Conservation (phyloP, 2,329 filamentous ascomycete species). For the Fusarium siculi region DNA sequence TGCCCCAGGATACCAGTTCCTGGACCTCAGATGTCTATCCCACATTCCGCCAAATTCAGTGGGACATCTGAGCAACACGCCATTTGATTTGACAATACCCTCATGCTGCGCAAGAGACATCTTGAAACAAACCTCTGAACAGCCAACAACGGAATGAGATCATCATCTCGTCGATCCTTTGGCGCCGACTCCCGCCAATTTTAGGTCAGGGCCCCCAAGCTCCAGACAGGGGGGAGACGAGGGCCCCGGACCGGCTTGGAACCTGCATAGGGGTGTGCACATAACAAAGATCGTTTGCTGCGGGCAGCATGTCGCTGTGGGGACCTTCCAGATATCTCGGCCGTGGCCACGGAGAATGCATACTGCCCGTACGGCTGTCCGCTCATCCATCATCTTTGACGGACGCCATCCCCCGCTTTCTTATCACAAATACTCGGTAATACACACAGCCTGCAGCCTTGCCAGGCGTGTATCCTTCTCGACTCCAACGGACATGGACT, state of each 20-base stretch:
- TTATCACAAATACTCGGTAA: conserved; percentile 35
- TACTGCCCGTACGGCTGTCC: conserved; percentile 26
- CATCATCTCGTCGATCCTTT: conserved; percentile 46
- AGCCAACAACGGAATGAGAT: conserved; percentile 45
- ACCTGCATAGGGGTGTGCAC: conserved; percentile 30
- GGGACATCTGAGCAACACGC: conserved; percentile 17
- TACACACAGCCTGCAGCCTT: conserved; percentile 42
- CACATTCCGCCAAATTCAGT: conserved; percentile 36
- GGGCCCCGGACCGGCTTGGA: conserved; percentile 12
- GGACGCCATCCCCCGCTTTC: conserved; percentile 38
- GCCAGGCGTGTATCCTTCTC: conserved; percentile 26
- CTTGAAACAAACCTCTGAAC: conserved; percentile 46
- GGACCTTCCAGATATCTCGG: conserved; percentile 39
- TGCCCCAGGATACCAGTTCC: conserved; percentile 28
- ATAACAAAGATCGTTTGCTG: conserved; percentile 23
- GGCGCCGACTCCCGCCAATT: conserved; percentile 45
- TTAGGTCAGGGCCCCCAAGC: conserved; percentile 38
- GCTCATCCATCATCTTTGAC: conserved; percentile 25
- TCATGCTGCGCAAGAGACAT: conserved; percentile 29
- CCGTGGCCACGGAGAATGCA: conserved; percentile 37
- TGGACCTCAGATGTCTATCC: conserved; percentile 19
- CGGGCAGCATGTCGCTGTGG: conserved; percentile 32
- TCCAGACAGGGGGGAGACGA: conserved; percentile 27
- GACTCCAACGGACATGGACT: conserved; percentile 4
- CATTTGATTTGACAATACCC: conserved; percentile 36